Evolutionary conservation across 2,329 filamentous ascomycete species (phyloP), one percentile per base, ranked within the genome.

Genomic region (Botryotinia convoluta): DNA sequence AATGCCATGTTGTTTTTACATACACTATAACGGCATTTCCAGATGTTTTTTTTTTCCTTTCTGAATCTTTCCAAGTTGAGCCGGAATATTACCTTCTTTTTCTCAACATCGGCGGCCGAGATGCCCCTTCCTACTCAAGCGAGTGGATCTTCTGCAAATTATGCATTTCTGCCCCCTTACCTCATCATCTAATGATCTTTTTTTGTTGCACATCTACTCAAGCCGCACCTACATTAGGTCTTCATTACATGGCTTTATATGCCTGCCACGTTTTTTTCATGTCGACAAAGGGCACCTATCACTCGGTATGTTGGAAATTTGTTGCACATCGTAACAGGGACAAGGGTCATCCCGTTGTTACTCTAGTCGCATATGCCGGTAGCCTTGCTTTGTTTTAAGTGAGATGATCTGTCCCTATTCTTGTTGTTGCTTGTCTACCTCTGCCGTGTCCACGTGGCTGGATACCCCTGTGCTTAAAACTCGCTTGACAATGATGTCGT

Each of bases 141-240:
- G 65, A 69, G 48, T 69, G 65, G n/a, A 69, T 42, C 45, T 29
- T 51, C 44, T 32, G 20, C 45, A 37, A 57, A 39, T 42, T 44
- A 63, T 51, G 6, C 42, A n/a, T 37, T 32, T 57, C 26, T 35
- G 9, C 32, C 29, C 65, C 65, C 63, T 60, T 54, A 20, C 62
- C 51, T 69, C 35, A 26, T 29, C 9, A 45, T 29, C 39, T 42
- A 20, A 48, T 29, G 14, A 9, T 35, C 29, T 32, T n/a, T 14
- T 42, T 60, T 60, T 60, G 71, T 72, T 72, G 71, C 63, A 69
- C 63, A 39, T 72, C 71, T 72, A 45, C 35, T 61, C 32, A 69
- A 69, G 51, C 71, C 71, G 51, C 62, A 44, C 26, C 10, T 64
- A 51, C 42, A 64, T 71, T 39, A 20, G 57, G 20, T 20, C 44